Evolutionary conservation across 768 basidiomycete genomes (phyloP).

Genomic region (Lyophyllum semitale): DNA sequence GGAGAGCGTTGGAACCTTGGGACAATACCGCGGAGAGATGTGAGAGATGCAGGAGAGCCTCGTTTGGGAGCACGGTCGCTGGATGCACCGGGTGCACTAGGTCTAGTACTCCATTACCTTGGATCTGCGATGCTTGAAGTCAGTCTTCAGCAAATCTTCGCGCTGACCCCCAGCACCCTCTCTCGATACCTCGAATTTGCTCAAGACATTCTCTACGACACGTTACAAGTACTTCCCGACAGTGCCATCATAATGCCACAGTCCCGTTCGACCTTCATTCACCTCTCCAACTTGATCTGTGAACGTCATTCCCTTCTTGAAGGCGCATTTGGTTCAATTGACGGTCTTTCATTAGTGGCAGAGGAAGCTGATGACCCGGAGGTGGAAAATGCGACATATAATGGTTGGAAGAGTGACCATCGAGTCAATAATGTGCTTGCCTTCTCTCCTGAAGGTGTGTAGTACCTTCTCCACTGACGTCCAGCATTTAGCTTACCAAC

Average conservation of each 20-base stretch:
- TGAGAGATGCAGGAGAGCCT: not conserved
- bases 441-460: constrained; percentile 25
- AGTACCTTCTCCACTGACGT: no score
- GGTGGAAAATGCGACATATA: constrained; percentile 45
- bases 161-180: not conserved
- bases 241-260: constrained; percentile 28
- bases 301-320: constrained; percentile 32
- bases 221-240: constrained; percentile 29
- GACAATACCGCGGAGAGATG: constrained; percentile 34
- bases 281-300: constrained; percentile 24
- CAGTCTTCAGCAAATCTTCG: not conserved
- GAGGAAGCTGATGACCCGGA: constrained; percentile 37
- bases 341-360: constrained; percentile 36
- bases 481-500: no score
- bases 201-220: constrained; percentile 12
- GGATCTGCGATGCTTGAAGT: not conserved
- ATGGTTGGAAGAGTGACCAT: constrained; percentile 44
- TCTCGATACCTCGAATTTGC: not conserved
- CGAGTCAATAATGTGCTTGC: constrained; percentile 36
- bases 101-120: not conserved
- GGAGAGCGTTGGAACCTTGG: constrained; percentile 19
- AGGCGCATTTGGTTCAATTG: constrained; percentile 42
- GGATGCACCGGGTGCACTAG: not conserved
- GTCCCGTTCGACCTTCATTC: constrained; percentile 27
- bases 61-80: not conserved